phyloP scores from a whole-genome alignment of 495 filamentous ascomycete genomes.

The Oidiodendron maius region DNA sequence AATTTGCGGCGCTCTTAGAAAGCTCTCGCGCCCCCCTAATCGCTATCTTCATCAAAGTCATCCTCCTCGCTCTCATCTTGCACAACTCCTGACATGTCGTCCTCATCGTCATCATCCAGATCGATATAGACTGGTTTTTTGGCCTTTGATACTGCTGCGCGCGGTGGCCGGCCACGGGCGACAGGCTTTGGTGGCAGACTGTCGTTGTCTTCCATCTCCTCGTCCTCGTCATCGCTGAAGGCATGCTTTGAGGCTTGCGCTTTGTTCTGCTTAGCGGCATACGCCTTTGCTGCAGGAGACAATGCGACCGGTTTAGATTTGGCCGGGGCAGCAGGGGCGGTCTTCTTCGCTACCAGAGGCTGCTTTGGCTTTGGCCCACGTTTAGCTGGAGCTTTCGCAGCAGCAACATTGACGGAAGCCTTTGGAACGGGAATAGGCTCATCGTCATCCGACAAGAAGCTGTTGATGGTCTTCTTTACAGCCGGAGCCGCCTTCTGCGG shows the following conservation, averaged over 20 bases:
- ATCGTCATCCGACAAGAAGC: slow-evolving; percentile 57
- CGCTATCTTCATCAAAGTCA: slow-evolving; percentile 22
- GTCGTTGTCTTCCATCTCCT: slow-evolving; percentile 32
- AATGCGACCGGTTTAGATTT: slow-evolving; percentile 43
- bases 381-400: slow-evolving; percentile 22
- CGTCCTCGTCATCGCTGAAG: slow-evolving; percentile 39
- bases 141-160: slow-evolving; percentile 28
- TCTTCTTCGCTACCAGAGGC: neutral
- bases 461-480: slow-evolving; percentile 54
- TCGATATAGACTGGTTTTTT: slow-evolving; percentile 24
- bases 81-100: slow-evolving; percentile 30
- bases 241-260: slow-evolving; percentile 26
- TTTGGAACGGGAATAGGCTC: slow-evolving; percentile 35
- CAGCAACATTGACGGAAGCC: slow-evolving; percentile 30
- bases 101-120: slow-evolving; percentile 24
- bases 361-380: slow-evolving; percentile 27
- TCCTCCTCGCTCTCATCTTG: slow-evolving; percentile 29
- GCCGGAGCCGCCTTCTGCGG: slow-evolving; percentile 37
- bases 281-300: slow-evolving; percentile 77
- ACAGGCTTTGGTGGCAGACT: slow-evolving; percentile 35
- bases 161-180: slow-evolving; percentile 30
- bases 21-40: slow-evolving; percentile 12
- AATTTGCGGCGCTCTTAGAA: too few species aligned
- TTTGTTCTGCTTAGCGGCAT: slow-evolving; percentile 68
- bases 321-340: slow-evolving; percentile 23